Percentiles rank a stretch among this genome's conserved stretches.
These are phyloP conservation scores for Fusarium coffeatum DNA, from an alignment of 2,329 filamentous ascomycete species.

Conservation along the genomic window DNA sequence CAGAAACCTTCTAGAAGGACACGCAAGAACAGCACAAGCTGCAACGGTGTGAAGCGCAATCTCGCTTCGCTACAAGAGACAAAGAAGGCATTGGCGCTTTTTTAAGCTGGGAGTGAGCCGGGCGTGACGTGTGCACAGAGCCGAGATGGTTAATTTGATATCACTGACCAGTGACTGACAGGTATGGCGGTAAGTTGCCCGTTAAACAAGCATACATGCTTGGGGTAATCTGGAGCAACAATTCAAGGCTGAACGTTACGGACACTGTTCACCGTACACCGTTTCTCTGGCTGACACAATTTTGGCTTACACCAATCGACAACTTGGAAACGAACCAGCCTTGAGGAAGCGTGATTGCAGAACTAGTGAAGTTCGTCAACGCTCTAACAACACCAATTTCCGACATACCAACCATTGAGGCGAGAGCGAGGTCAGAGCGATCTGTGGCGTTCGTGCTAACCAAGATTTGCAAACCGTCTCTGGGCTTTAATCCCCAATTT, in stretches of 20 bases:
- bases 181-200: conserved; percentile 27
- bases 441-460: conserved; percentile 28
- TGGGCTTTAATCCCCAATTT: conserved; percentile 5
- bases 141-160: conserved; percentile 17
- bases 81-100: conserved; percentile 25
- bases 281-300: conserved; percentile 1
- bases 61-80: conserved; percentile 31
- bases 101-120: conserved; percentile 20
- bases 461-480: conserved; percentile 9
- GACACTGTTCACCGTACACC: background rate
- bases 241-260: conserved; percentile 12
- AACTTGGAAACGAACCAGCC: background rate
- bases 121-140: conserved; percentile 35
- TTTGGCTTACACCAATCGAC: conserved; percentile 4
- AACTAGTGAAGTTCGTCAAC: conserved; percentile 12
- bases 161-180: conserved; percentile 18
- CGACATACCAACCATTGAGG: background rate
- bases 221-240: conserved; percentile 31
- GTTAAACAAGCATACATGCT: conserved; percentile 28
- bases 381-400: conserved; percentile 10
- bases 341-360: background rate
- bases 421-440: conserved; percentile 22
- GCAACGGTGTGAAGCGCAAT: conserved; percentile 39
- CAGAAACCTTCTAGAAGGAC: conserved; percentile 48
- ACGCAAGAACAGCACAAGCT: conserved; percentile 25